Evolutionary conservation across 2,329 filamentous ascomycete species (phyloP).

Genomic region (Penicillium sp.): DNA sequence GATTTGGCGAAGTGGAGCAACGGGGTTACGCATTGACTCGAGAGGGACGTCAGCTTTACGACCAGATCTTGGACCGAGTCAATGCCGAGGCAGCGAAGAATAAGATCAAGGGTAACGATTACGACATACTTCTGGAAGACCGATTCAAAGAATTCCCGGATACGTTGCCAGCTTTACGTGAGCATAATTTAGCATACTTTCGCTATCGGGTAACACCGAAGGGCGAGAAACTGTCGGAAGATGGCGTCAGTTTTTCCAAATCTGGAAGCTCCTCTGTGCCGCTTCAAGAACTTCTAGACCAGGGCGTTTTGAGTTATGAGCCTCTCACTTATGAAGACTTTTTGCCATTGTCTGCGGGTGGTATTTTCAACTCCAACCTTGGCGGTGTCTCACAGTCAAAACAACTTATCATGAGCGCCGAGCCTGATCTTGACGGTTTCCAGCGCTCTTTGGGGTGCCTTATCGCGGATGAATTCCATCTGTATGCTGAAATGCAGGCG

Average conservation of each 20-base stretch:
- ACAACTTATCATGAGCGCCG: slow-evolving; percentile 25
- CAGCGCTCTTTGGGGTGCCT: slow-evolving; percentile 22
- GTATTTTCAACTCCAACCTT: slow-evolving; percentile 53
- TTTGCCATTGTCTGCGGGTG: slow-evolving; percentile 54
- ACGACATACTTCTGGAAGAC: slow-evolving; percentile 24
- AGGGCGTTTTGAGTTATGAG: slow-evolving; percentile 35
- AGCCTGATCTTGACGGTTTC: slow-evolving; percentile 29
- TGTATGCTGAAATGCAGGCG: slow-evolving; percentile 28
- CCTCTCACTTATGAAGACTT: slow-evolving; percentile 59
- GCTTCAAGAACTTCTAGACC: slow-evolving; percentile 35
- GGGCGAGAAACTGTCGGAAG: slow-evolving; percentile 1
- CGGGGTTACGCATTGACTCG: slow-evolving; percentile 53
- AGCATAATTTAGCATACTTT: slow-evolving; percentile 43
- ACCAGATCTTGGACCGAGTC: slow-evolving; percentile 40
- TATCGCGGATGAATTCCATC: slow-evolving; percentile 27
- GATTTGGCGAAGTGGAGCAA: slow-evolving; percentile 58
- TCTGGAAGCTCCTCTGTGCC: not conserved
- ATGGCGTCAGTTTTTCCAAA: not conserved
- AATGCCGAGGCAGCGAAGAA: slow-evolving; percentile 15
- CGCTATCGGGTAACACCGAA: slow-evolving; percentile 31
- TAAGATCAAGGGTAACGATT: slow-evolving; percentile 2
- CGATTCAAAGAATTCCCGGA: slow-evolving; percentile 47
- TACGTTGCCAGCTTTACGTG: slow-evolving; percentile 38
- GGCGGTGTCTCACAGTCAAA: slow-evolving; percentile 19
- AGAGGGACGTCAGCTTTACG: slow-evolving; percentile 49